Evolutionary conservation across 1,284 basidiomycete species (phyloP), one percentile per base, ranked within the genome.

Genomic region (Microbotryum violaceum): DNA sequence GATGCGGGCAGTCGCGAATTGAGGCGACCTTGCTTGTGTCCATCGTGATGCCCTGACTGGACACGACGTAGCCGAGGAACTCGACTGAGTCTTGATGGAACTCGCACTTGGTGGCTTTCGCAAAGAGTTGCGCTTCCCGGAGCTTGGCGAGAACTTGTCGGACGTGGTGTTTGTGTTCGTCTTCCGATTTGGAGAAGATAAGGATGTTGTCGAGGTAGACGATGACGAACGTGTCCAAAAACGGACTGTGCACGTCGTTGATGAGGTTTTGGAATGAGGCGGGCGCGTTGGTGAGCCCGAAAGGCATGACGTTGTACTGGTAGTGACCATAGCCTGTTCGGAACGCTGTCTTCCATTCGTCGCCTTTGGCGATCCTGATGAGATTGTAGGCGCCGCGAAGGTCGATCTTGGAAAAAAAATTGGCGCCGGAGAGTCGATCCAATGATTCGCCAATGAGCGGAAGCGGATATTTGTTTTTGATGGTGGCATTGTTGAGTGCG

Each of bases 41-140:
- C 79, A 82, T 80, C 0, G 48, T 31, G 18, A 81, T 64, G 7
- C 74, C 71, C 3, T 74, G 60, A 0, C 65, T 18, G 0, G 55
- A 55, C 29, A 82, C 69, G 37, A 79, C 65, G 60, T 76, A 76
- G 0, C 80, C 78, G 0, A 82, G 72, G 70, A 78, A 82, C 33
- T 78, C 74, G 14, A 78, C 72, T 31, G 66, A 21, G 0, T 69
- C 44, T 1, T n/a, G 1, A 27, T 25, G 31, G 44, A 63, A 69
- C 14, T 53, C 45, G 44, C 61, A 69, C 54, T 70, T 69, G 2
- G 37, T n/a, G 1, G 37, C 48, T 18, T 57, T 57, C 37, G 21
- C 23, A 42, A 46, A 65, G 0, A 70, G 58, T 4, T 45, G 20
- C 25, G n/a, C 16, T 9, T 73, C 51, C 0, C 70, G 52, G 0